Evolutionary conservation across 2,329 filamentous ascomycete species (phyloP), one percentile per base, ranked within the genome.

Genomic region (Madurella fahalii): DNA sequence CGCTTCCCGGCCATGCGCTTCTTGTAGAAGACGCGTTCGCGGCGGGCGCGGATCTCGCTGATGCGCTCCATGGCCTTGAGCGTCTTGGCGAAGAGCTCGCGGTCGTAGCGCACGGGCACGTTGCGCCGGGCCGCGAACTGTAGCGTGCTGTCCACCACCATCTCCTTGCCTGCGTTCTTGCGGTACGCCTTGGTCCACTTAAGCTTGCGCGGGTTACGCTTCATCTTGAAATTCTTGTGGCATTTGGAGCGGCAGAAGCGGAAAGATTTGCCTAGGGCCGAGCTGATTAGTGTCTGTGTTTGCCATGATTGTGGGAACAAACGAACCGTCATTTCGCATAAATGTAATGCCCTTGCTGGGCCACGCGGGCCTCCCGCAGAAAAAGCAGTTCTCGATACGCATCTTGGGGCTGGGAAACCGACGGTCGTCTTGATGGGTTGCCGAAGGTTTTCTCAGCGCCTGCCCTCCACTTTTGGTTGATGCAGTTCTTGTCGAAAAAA

Each of bases 141-240:
- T 58, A 99, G 85, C 32, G 93, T 96, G 67, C 84, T 88, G 80
- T 99, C 94, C 73, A 97, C 92, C 54, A 89, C 89, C 90, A 95
- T 84, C 69, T 85, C 81, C 77, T 91, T 95, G 76, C 90, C 90
- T 54, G 88, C 86, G 16, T 87, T 83, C 69, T 86, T 87, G 68
- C 91, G 87, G 81, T 92, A 93, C 50, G 90, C 85, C 80, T 96
- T 96, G 59, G 93, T 96, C 94, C 93, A 96, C 74, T 91, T 94
- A 65, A 97, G 83, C 74, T 96, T 96, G 71, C 93, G 86, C 37
- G 93, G 92, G 76, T 97, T 96, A 63, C 94, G 86, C 87, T 96
- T 96, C 90, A 95, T 95, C 77, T 95, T 94, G 83, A 95, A 95
- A 79, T 84, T 86, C 66, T 77, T 77, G 70, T 81, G 80, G 71